phyloP scores from a whole-genome alignment of 352 stramenopile genomes.

The Phytopythium sindhum region DNA sequence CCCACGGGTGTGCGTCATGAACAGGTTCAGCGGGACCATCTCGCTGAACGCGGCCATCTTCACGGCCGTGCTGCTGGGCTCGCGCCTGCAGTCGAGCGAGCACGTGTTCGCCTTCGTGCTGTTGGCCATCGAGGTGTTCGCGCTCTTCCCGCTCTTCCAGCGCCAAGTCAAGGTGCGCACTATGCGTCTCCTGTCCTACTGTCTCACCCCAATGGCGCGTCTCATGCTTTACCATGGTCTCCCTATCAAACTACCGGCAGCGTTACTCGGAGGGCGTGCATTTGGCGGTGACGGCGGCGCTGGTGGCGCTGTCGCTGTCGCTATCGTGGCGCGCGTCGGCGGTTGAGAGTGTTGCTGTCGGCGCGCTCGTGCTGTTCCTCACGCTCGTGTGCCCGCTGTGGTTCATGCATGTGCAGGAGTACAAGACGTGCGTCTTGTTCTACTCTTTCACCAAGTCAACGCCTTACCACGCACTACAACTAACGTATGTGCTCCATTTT shows the following conservation, averaged over 20 bases:
- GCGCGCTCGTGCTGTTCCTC: constrained; percentile 74
- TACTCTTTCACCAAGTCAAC: too few relatives aligned
- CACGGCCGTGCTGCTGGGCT: constrained; percentile 89
- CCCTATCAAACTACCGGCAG: constrained; percentile 16
- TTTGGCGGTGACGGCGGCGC: constrained; percentile 53
- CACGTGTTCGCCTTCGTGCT: constrained; percentile 91
- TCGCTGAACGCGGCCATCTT: constrained; percentile 93
- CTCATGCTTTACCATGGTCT: not conserved
- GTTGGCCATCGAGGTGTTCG: constrained; percentile 89
- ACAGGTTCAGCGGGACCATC: constrained; percentile 86
- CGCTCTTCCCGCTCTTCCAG: constrained; percentile 86
- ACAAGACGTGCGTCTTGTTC: constrained; percentile 82
- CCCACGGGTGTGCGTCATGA: too few relatives aligned
- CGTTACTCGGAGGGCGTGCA: constrained; percentile 68
- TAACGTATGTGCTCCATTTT: constrained; percentile 15
- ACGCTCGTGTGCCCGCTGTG: constrained; percentile 85
- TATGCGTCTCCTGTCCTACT: not conserved
- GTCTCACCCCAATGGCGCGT: too few relatives aligned
- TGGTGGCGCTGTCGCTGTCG: constrained; percentile 71
- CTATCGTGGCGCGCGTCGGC: constrained; percentile 75
- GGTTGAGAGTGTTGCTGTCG: constrained; percentile 57
- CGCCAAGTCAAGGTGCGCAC: constrained; percentile 71
- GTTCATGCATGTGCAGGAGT: constrained; percentile 89
- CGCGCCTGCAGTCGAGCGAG: constrained; percentile 87
- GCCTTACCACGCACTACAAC: too few relatives aligned